Evolutionary conservation across 2,329 filamentous ascomycete species (phyloP).

Genomic region (Fusarium phyllophilum): DNA sequence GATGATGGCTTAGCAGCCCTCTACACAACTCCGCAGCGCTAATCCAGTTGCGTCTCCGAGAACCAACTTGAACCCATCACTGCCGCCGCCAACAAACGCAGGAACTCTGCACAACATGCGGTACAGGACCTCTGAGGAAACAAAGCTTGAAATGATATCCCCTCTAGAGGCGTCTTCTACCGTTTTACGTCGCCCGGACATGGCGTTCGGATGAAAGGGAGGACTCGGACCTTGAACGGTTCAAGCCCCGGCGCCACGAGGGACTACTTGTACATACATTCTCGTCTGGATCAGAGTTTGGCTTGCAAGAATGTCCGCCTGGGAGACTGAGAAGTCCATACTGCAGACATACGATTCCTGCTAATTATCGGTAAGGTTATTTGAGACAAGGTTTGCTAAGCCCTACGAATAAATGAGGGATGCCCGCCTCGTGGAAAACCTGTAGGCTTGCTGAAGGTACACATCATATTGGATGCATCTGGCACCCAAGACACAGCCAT

Average conservation of each 20-base stretch:
- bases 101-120: constrained; percentile 40
- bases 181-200: constrained; percentile 32
- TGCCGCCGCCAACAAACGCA: constrained; percentile 36
- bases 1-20: constrained; percentile 32
- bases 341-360: constrained; percentile 7
- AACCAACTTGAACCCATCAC: constrained; percentile 32
- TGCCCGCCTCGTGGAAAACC: neutral
- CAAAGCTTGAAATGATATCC: constrained; percentile 27
- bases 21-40: constrained; percentile 7
- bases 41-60: constrained; percentile 31
- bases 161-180: constrained; percentile 34
- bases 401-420: constrained; percentile 17
- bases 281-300: constrained; percentile 10
- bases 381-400: constrained; percentile 6
- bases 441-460: neutral
- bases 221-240: constrained; percentile 35
- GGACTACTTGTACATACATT: constrained; percentile 3
- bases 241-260: constrained; percentile 35
- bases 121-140: constrained; percentile 20
- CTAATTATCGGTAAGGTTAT: constrained; percentile 1
- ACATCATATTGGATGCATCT: neutral
- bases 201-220: constrained; percentile 31
- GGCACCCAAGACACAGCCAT: constrained; percentile 1
- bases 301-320: neutral
- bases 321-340: constrained; percentile 1